These are phyloP conservation scores for Aspergillus fischeri DNA, from an alignment of 2,329 filamentous ascomycete species.

Conservation along the genomic window DNA sequence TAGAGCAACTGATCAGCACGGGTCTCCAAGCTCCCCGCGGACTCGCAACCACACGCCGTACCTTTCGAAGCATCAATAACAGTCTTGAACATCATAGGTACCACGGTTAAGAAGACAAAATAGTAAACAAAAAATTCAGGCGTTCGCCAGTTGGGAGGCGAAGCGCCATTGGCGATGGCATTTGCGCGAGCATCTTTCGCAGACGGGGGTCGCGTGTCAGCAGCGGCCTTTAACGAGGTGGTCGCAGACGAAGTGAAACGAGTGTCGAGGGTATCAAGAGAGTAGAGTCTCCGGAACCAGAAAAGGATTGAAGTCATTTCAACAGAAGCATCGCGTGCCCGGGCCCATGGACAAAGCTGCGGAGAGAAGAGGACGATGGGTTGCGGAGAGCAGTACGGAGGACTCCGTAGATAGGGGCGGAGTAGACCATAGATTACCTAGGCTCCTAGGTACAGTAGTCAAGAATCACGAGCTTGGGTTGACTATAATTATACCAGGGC, in stretches of 20 bases:
- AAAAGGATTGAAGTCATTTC: constrained; percentile 44
- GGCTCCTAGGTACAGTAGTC: background rate
- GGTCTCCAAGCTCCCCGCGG: background rate
- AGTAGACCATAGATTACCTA: background rate
- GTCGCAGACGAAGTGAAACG: constrained; percentile 68
- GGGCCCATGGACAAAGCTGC: constrained; percentile 8
- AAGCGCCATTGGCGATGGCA: constrained; percentile 44
- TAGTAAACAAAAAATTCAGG: constrained; percentile 83
- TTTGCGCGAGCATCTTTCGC: constrained; percentile 34
- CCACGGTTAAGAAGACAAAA: constrained; percentile 57
- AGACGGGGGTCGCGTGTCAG: constrained; percentile 46
- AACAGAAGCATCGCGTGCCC: constrained; percentile 27
- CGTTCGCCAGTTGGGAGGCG: constrained; percentile 75
- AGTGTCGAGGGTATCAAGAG: constrained; percentile 65
- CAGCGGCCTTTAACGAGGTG: constrained; percentile 59
- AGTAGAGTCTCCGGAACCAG: constrained; percentile 55
- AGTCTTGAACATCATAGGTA: constrained; percentile 90
- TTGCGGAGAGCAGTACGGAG: background rate
- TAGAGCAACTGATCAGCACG: constrained; percentile 36
- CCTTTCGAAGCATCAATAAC: constrained; percentile 80
- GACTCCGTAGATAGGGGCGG: constrained; percentile 10
- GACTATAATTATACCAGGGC: too few relatives aligned
- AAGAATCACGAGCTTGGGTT: background rate
- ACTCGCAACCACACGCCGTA: constrained; percentile 39
- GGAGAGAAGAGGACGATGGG: constrained; percentile 2